These are phyloP conservation scores for Claviceps fusiformis DNA, from an alignment of 2,329 filamentous ascomycete genomes.

Conservation along the genomic window DNA sequence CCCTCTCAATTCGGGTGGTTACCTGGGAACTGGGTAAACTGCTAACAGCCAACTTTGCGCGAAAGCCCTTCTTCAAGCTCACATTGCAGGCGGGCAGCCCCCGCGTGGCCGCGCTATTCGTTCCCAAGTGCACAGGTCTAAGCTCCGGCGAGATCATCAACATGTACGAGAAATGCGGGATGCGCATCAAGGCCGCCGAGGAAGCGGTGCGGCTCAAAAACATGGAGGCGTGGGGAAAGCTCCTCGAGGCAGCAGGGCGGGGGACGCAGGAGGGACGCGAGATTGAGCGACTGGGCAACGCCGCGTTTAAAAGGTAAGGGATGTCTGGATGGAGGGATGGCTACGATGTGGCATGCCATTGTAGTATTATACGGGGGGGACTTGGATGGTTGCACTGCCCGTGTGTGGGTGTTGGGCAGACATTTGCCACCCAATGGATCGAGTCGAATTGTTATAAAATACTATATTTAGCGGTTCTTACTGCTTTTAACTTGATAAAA, in stretches of 20 bases:
- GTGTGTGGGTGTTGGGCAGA: neutral
- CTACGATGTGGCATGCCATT: neutral
- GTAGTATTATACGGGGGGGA: neutral
- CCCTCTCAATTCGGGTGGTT: neutral
- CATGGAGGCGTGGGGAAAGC: conserved; percentile 54
- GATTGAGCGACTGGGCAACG: conserved; percentile 65
- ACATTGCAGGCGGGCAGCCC: conserved; percentile 80
- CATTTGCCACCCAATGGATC: too few species aligned
- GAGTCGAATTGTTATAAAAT: too few species aligned
- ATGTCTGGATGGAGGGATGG: neutral
- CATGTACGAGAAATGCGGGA: conserved; percentile 95
- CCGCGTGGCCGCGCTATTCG: conserved; percentile 68
- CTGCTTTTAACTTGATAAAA: too few species aligned
- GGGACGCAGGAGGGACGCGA: conserved; percentile 55
- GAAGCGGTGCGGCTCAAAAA: conserved; percentile 80
- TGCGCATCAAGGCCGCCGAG: conserved; percentile 78
- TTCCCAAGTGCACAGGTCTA: conserved; percentile 71
- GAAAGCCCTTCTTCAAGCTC: conserved; percentile 79
- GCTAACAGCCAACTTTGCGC: neutral
- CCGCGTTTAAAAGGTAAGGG: conserved; percentile 33
- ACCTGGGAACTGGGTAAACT: neutral
- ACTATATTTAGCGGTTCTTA: too few species aligned
- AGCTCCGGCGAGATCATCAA: conserved; percentile 57
- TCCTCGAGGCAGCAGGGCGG: conserved; percentile 61
- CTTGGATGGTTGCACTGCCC: too few species aligned